phyloP scores from a whole-genome alignment of 352 stramenopile species.

The Phytophthora europaea region DNA sequence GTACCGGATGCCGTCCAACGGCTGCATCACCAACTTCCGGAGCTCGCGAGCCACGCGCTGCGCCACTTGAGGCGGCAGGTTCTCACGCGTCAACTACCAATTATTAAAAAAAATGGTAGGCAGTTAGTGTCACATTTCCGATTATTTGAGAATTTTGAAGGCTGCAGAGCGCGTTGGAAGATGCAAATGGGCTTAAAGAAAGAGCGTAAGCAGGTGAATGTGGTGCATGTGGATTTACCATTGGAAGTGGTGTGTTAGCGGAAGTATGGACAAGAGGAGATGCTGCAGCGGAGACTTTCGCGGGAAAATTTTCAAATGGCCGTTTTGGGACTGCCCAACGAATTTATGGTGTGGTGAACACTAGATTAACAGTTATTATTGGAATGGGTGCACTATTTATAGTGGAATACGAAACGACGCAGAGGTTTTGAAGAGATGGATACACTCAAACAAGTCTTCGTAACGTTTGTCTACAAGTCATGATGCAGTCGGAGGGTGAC shows the following conservation, averaged over 20 bases:
- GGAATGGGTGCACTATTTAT: conserved; percentile 16
- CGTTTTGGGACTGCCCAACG: not conserved
- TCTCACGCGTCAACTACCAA: conserved; percentile 55
- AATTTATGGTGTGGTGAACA: conserved; percentile 27
- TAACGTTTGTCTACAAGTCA: not conserved
- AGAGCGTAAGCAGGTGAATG: conserved; percentile 1
- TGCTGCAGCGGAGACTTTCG: conserved; percentile 31
- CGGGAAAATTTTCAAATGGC: conserved; percentile 38
- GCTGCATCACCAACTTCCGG: conserved; percentile 88
- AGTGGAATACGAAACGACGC: conserved; percentile 36
- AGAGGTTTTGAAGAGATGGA: conserved; percentile 24
- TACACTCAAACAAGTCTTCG: conserved; percentile 8
- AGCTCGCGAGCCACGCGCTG: conserved; percentile 95
- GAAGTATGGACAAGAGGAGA: conserved; percentile 18
- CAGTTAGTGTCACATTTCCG: conserved; percentile 22
- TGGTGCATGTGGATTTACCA: conserved; percentile 34
- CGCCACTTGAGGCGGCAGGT: conserved; percentile 91
- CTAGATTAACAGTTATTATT: conserved; percentile 4
- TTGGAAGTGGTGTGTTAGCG: conserved; percentile 17
- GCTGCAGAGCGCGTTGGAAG: conserved; percentile 1
- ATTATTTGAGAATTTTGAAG: not conserved
- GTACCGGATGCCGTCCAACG: conserved; percentile 95
- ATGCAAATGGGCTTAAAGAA: conserved; percentile 12
- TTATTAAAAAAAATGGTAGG: conserved; percentile 8
- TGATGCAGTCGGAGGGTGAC: conserved; percentile 11